A percentile compares a stretch with the other conserved stretches of the same genome.
Conservation (phyloP, 208 protist genomes). For the Herpetomonas tarakana region DNA sequence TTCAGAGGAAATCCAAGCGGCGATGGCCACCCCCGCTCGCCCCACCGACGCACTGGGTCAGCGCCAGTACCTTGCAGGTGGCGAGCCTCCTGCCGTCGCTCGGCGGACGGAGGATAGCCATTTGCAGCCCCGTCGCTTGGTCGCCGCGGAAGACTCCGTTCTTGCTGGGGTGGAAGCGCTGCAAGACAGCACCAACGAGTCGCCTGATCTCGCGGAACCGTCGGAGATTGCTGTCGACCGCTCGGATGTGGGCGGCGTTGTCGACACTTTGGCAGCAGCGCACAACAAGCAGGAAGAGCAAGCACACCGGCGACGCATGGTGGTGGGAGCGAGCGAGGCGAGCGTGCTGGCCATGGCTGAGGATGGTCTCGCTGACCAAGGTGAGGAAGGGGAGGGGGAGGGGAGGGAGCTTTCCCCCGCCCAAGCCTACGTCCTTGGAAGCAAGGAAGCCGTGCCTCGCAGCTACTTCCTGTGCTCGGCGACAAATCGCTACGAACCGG, state of each 20-base stretch:
- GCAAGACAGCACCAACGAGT: constrained; percentile 4
- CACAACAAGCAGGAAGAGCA: too few species aligned
- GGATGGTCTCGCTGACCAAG: background rate
- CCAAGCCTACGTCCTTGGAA: background rate
- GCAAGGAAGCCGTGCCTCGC: constrained; percentile 23
- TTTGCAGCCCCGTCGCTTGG: background rate
- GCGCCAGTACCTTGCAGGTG: too few species aligned
- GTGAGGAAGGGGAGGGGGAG: background rate
- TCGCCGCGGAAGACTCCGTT: background rate
- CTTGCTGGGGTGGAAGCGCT: constrained; percentile 4
- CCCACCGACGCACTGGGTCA: too few species aligned
- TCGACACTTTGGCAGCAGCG: too few species aligned
- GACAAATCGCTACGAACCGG: constrained; percentile 51
- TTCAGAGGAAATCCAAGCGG: too few species aligned
- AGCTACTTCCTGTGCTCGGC: constrained; percentile 49
- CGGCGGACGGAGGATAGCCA: too few species aligned
- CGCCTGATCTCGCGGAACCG: background rate
- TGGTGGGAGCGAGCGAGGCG: constrained; percentile 16
- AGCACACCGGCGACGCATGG: too few species aligned
- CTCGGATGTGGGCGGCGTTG: too few species aligned
- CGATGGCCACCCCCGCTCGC: too few species aligned
- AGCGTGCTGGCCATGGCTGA: constrained; percentile 17
- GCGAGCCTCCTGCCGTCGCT: too few species aligned
- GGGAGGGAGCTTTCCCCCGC: constrained; percentile 8
- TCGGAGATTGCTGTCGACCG: too few species aligned